Conservation (phyloP, 345 rosid genomes). For the Acer campestre region DNA sequence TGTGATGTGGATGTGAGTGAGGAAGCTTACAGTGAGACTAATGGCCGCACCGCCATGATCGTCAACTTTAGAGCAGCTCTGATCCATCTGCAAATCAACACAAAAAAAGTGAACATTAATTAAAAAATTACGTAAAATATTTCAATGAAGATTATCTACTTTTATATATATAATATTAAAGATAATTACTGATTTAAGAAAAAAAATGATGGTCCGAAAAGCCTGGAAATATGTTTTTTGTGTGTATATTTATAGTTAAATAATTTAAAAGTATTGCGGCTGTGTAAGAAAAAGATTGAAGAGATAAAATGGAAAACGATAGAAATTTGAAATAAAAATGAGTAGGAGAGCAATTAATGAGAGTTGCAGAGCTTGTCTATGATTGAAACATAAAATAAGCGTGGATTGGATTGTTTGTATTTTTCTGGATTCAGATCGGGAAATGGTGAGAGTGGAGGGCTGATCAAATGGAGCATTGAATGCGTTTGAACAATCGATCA, state of each 20-base stretch:
- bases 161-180: too few relatives aligned
- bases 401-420: too few relatives aligned
- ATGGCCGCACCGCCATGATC: background rate
- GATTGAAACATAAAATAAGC: too few relatives aligned
- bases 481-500: background rate
- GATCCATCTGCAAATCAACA: background rate
- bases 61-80: background rate
- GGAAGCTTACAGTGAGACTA: conserved; percentile 10
- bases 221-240: background rate
- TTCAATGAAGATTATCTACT: too few relatives aligned
- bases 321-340: background rate
- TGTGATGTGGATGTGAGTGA: too few relatives aligned
- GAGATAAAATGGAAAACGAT: too few relatives aligned
- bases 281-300: background rate
- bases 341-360: background rate
- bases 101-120: background rate
- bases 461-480: background rate
- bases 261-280: background rate
- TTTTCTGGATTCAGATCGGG: background rate
- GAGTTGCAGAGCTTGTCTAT: background rate
- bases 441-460: background rate
- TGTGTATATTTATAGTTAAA: background rate
- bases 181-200: too few relatives aligned
- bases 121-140: background rate
- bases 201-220: too few relatives aligned